Conservation (phyloP, 2,329 filamentous ascomycete genomes). For the Ambrosiella beaveri region DNA sequence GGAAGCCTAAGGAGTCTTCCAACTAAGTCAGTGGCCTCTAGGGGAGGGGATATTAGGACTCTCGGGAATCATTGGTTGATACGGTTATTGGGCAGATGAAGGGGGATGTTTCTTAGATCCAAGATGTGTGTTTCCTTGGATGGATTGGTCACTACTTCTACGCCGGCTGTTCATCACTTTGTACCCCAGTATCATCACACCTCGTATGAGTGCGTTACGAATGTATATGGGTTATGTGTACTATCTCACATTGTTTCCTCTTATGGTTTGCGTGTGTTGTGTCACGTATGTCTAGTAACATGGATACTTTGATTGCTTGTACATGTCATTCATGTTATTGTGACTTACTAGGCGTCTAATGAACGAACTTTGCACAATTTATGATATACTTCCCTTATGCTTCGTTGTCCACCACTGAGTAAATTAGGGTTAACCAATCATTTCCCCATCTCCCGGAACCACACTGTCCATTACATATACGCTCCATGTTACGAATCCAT, state of each 20-base stretch:
- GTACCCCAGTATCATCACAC: not conserved
- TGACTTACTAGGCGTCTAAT: not conserved
- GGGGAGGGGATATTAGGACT: not conserved
- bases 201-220: constrained; percentile 4
- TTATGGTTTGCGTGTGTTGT: not conserved
- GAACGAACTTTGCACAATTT: too few relatives aligned
- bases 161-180: not conserved
- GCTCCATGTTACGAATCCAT: not conserved
- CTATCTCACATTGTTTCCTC: not conserved
- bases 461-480: too few relatives aligned
- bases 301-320: not conserved
- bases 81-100: not conserved
- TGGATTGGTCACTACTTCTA: not conserved
- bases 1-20: constrained; percentile 38
- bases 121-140: not conserved
- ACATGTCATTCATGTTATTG: not conserved
- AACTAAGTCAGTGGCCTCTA: not conserved
- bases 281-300: not conserved
- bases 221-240: constrained; percentile 14
- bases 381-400: too few relatives aligned
- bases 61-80: not conserved
- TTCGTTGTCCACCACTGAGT: too few relatives aligned
- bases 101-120: not conserved
- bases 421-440: too few relatives aligned
- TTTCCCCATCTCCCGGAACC: too few relatives aligned